Evolutionary conservation across 2,329 filamentous ascomycete species (phyloP).

Genomic region (Cercospora sp.): DNA sequence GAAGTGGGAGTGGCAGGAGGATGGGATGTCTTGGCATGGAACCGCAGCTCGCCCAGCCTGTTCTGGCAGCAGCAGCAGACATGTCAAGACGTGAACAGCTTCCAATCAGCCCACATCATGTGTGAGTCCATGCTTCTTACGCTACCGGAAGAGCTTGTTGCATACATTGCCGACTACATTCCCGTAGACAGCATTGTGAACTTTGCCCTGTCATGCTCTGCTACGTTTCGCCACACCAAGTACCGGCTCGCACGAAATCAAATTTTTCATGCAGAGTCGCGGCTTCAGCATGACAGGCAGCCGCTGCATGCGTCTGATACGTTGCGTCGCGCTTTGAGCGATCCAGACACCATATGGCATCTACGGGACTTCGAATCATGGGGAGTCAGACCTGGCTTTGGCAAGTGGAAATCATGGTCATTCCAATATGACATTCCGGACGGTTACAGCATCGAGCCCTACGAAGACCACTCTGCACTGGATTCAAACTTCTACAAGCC

Average conservation of each 20-base stretch:
- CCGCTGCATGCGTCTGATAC: conserved; percentile 7
- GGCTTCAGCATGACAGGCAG: conserved; percentile 8
- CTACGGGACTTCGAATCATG: conserved; percentile 20
- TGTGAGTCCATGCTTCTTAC: not conserved
- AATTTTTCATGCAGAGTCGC: not conserved
- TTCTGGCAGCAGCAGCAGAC: not conserved
- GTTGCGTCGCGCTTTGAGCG: conserved; percentile 4
- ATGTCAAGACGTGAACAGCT: not conserved
- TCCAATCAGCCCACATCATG: not conserved
- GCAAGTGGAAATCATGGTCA: conserved; percentile 14
- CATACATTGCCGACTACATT: conserved; percentile 9
- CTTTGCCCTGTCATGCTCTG: conserved; percentile 8
- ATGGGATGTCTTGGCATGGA: not conserved
- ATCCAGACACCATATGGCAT: conserved; percentile 19
- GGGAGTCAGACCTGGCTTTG: conserved; percentile 15
- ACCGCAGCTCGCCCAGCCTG: not conserved
- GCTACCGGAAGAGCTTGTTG: conserved; percentile 22
- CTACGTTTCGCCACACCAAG: not conserved
- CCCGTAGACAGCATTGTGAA: conserved; percentile 4
- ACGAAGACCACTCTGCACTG: conserved; percentile 5
- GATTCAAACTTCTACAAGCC: conserved; percentile 12
- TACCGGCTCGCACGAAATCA: not conserved
- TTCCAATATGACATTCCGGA: not conserved
- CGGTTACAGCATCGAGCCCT: not conserved
- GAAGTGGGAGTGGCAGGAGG: not conserved